These are phyloP conservation scores for Talinum fruticosum DNA, from an alignment of 148 eudicot species.

Conservation along the genomic window DNA sequence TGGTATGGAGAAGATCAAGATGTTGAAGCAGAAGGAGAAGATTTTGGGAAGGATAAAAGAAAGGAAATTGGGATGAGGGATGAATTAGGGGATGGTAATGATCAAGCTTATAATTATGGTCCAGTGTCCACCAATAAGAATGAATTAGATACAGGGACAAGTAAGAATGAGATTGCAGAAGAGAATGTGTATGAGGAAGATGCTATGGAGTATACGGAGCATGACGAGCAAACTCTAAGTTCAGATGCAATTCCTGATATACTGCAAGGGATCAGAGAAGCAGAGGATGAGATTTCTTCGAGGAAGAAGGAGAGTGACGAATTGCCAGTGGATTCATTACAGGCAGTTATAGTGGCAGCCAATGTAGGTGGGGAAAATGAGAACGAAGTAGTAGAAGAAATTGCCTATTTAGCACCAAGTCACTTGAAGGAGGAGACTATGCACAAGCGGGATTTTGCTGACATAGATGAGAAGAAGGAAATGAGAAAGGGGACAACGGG, in stretches of 20 bases:
- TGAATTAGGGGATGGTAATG: slow-evolving; percentile 24
- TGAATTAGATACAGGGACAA: neutral
- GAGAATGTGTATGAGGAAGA: slow-evolving; percentile 40
- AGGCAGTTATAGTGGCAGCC: slow-evolving; percentile 20
- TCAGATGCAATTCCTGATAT: slow-evolving; percentile 19
- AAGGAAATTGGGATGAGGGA: slow-evolving; percentile 15
- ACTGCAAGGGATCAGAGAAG: slow-evolving; percentile 27
- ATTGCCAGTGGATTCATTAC: slow-evolving; percentile 15
- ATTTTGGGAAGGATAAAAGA: slow-evolving; percentile 24
- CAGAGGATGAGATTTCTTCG: slow-evolving; percentile 18
- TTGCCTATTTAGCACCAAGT: slow-evolving; percentile 18
- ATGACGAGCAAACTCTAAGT: slow-evolving; percentile 20
- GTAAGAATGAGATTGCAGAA: slow-evolving; percentile 23
- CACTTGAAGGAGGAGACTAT: slow-evolving; percentile 10
- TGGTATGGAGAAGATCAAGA: slow-evolving; percentile 24
- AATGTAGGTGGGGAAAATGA: slow-evolving; percentile 28
- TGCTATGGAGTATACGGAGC: slow-evolving; percentile 26
- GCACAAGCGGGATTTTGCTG: slow-evolving; percentile 4
- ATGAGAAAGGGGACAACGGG: too few relatives aligned
- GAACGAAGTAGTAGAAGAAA: slow-evolving; percentile 19
- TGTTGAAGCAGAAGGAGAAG: slow-evolving; percentile 23
- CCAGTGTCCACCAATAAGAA: neutral
- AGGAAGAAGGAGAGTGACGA: slow-evolving; percentile 22
- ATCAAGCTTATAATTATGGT: neutral
- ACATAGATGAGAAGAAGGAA: slow-evolving; percentile 5